These are phyloP conservation scores for Platanthera zijinensis DNA, from an alignment of 106 monocot genomes.

Conservation along the genomic window DNA sequence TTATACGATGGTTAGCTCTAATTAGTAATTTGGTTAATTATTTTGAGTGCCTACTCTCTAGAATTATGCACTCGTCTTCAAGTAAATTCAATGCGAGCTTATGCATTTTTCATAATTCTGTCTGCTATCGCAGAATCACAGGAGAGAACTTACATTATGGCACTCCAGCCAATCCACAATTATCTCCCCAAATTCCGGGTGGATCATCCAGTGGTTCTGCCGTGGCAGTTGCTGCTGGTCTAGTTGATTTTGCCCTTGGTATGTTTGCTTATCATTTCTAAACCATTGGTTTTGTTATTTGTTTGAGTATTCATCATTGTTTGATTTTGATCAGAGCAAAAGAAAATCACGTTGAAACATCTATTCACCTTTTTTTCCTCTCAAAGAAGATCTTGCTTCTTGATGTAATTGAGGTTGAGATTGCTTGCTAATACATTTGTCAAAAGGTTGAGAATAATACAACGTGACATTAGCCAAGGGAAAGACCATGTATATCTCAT, in stretches of 20 bases:
- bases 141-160: constrained; percentile 92
- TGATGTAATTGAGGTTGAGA: not conserved
- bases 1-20: not conserved
- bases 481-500: not conserved
- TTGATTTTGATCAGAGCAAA: not conserved
- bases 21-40: not conserved
- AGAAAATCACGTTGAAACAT: not conserved
- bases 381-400: not conserved
- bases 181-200: constrained; percentile 51
- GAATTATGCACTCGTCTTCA: not conserved
- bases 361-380: not conserved
- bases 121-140: constrained; percentile 41
- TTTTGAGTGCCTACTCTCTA: not conserved
- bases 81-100: not conserved
- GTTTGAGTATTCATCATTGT: not conserved
- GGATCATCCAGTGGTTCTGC: constrained; percentile 92
- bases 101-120: not conserved
- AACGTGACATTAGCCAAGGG: not conserved
- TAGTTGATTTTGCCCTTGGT: constrained; percentile 92
- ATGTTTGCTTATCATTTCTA: constrained; percentile 3
- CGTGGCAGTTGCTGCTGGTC: constrained; percentile 82
- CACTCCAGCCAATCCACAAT: constrained; percentile 64
- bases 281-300: not conserved
- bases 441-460: not conserved
- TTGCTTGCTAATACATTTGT: not conserved